Percentiles rank a stretch among this genome's conserved stretches.
phyloP scores from a whole-genome alignment of 371 early-diverging fungal species.

The Chytridium lagenaria region DNA sequence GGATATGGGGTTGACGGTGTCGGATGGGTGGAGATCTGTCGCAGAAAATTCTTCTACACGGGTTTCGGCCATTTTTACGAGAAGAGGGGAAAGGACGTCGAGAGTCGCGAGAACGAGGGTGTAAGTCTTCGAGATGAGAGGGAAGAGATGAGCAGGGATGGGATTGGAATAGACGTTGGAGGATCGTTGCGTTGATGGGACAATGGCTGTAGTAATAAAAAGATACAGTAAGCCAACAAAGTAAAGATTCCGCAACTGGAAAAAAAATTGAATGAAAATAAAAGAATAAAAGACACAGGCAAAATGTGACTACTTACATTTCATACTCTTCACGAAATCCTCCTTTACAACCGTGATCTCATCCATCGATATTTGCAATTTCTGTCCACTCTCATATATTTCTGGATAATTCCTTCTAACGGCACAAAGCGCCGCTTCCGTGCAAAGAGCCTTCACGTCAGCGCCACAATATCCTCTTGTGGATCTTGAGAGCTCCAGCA shows the following conservation, averaged over 20 bases:
- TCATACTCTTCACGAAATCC: constrained; percentile 61
- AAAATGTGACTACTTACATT: constrained; percentile 29
- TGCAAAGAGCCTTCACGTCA: constrained; percentile 84
- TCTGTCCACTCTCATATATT: constrained; percentile 63
- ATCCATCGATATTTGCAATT: constrained; percentile 53
- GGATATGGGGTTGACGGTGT: background rate
- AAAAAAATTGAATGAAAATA: background rate
- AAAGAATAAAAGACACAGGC: background rate
- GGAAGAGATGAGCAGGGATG: constrained; percentile 46
- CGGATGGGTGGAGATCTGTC: background rate
- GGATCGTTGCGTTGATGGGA: constrained; percentile 58
- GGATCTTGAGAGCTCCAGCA: constrained; percentile 64
- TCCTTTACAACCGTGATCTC: constrained; percentile 53
- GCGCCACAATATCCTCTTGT: constrained; percentile 96
- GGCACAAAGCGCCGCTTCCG: constrained; percentile 77
- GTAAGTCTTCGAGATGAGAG: constrained; percentile 40
- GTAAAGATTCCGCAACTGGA: too few relatives aligned
- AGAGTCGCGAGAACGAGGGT: constrained; percentile 19
- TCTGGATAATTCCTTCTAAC: constrained; percentile 68
- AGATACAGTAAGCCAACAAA: too few relatives aligned
- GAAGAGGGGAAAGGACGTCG: constrained; percentile 36
- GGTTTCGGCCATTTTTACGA: constrained; percentile 29
- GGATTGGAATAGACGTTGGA: constrained; percentile 52
- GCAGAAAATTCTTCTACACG: constrained; percentile 21
- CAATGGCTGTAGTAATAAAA: constrained; percentile 37